Conservation (phyloP, 306 rosid species). For the Casuarina cunninghamiana region DNA sequence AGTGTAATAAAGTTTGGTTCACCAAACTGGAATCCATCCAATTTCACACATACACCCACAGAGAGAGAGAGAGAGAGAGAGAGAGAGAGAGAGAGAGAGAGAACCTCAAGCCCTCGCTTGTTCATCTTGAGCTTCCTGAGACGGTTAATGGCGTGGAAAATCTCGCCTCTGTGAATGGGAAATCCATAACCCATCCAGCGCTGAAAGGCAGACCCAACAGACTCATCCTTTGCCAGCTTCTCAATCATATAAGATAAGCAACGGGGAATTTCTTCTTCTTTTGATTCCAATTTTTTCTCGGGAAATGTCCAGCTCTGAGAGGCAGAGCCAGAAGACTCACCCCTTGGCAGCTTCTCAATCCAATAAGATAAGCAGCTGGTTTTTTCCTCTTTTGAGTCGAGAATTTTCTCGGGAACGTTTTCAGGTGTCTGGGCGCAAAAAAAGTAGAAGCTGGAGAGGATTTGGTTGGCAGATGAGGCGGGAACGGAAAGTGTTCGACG, state of each 20-base stretch:
- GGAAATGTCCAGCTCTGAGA: constrained; percentile 64
- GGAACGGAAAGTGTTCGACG: constrained; percentile 56
- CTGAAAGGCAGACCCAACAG: constrained; percentile 67
- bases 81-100: not conserved
- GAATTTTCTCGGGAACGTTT: constrained; percentile 5
- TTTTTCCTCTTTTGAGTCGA: constrained; percentile 31
- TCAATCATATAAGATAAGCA: constrained; percentile 76
- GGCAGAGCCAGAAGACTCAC: constrained; percentile 59
- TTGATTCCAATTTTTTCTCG: constrained; percentile 15
- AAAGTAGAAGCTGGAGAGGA: constrained; percentile 24
- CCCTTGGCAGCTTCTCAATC: constrained; percentile 66
- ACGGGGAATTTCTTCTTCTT: constrained; percentile 29
- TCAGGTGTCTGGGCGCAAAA: constrained; percentile 52
- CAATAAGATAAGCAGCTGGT: constrained; percentile 54
- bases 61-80: constrained; percentile 22
- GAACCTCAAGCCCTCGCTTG: constrained; percentile 86
- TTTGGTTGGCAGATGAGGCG: constrained; percentile 8
- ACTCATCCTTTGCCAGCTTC: constrained; percentile 55
- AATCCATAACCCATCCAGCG: constrained; percentile 95
- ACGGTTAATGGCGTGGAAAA: constrained; percentile 85
- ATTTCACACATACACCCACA: not conserved
- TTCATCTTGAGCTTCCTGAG: constrained; percentile 77
- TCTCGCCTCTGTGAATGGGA: constrained; percentile 69
- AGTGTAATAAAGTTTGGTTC: not conserved
- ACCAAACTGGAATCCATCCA: not conserved